Base-by-base conservation (phyloP, 495 filamentous ascomycete genomes). In the Penicillium fimorum region DNA sequence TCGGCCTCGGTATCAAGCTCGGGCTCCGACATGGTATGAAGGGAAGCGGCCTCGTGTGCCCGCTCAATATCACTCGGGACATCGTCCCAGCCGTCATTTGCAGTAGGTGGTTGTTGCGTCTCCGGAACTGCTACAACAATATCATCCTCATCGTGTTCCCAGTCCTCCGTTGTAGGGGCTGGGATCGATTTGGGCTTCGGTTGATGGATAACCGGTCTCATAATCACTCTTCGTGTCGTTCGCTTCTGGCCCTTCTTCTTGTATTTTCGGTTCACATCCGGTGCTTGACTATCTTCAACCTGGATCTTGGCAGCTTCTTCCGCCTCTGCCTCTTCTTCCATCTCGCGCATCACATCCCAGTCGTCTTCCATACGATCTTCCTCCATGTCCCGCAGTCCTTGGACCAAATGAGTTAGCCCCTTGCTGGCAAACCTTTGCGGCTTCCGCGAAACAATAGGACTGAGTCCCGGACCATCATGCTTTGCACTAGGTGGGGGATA, bases 211-310 rank as follows among this genome's bases (percentile, higher is more conserved):
- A 79, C 77, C 0, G 82, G 82, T 65, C 74, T 84, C 85, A 96
- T 93, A 38, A 82, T 88, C n/a, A 88, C 84, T 38, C 81, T 71
- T 48, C 88, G 78, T 3, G 93, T 96, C 33, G 88, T 91, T 41
- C 93, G 81, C 72, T 97, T 97, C 66, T 91, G 85, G 0, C 93
- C 93, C 71, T 87, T 90, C 80, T 97, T 97, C 76, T 96, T 96
- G 76, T 86, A 96, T 3, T 82, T 71, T 47, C 80, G 83, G 0
- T 82, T 79, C 11, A 77, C 73, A 2, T 82, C 82, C 42, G 79
- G 74, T 0, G 44, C 53, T 56, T 91, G 86, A 59, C 82, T 88
- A 56, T 90, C 87, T n/a, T 81, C 75, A 11, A 86, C 83, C 7
- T 84, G 61, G 32, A 84, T 70, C 18, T 74, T 69, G 27, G 56